A percentile compares a stretch with the other conserved stretches of the same genome.
Evolutionary conservation across 2,329 filamentous ascomycete species (phyloP).

Genomic region (Penicillium digitatum): DNA sequence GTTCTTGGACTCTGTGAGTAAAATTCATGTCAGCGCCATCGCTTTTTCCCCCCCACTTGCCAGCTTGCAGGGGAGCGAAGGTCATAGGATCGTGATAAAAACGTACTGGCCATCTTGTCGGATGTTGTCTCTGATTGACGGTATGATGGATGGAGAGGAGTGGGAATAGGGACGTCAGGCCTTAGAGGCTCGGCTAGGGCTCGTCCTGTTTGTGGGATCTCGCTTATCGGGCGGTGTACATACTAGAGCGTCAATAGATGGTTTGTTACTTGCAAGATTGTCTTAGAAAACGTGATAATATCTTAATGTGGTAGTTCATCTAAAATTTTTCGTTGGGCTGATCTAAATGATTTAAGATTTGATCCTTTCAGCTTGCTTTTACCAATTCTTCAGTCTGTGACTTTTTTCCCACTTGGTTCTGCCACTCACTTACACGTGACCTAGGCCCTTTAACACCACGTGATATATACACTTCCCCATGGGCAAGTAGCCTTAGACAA

Average conservation of each 20-base stretch:
- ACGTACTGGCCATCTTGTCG: slow-evolving; percentile 49
- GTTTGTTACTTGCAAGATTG: not conserved
- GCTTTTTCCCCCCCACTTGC: slow-evolving; percentile 4
- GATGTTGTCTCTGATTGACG: slow-evolving; percentile 41
- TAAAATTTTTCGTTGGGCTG: not conserved
- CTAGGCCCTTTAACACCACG: not conserved
- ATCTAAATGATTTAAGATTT: not conserved
- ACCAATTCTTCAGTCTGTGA: not conserved
- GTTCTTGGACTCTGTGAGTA: slow-evolving; percentile 89
- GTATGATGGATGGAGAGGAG: slow-evolving; percentile 35
- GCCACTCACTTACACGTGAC: slow-evolving; percentile 1
- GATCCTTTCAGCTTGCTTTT: not conserved
- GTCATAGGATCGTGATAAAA: slow-evolving; percentile 5
- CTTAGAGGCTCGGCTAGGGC: slow-evolving; percentile 37
- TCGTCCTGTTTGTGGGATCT: slow-evolving; percentile 38
- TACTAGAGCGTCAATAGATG: slow-evolving; percentile 8
- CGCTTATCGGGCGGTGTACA: slow-evolving; percentile 37
- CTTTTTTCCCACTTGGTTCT: slow-evolving; percentile 3
- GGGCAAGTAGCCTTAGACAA: not conserved
- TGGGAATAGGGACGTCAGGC: slow-evolving; percentile 30
- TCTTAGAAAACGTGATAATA: not conserved
- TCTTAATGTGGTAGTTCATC: not conserved
- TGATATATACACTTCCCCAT: slow-evolving; percentile 3
- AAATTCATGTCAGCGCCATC: slow-evolving; percentile 28
- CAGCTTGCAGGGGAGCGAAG: not conserved